phyloP scores from a whole-genome alignment of 2,329 filamentous ascomycete species.

The Myriosclerotinia duriaeana region DNA sequence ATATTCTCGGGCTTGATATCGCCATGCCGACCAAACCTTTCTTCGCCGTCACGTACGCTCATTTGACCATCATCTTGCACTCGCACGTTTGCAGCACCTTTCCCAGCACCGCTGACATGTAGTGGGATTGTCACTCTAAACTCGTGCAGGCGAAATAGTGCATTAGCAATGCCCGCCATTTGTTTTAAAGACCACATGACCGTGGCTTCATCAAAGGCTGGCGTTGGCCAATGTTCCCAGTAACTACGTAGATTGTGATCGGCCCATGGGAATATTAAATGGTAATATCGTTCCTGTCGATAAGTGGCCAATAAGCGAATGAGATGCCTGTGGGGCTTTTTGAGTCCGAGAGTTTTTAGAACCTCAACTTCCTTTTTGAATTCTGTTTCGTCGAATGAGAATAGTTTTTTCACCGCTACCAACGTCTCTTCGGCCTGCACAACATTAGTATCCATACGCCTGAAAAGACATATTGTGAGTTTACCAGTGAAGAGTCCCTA shows the following conservation, averaged over 20 bases:
- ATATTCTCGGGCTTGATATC: constrained; percentile 36
- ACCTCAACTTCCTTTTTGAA: constrained; percentile 30
- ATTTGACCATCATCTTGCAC: constrained; percentile 14
- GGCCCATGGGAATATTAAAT: constrained; percentile 40
- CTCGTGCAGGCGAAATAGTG: constrained; percentile 34
- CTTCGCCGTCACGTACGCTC: constrained; percentile 26
- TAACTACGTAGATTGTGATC: constrained; percentile 35
- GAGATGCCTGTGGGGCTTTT: constrained; percentile 32
- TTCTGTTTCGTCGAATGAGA: constrained; percentile 24
- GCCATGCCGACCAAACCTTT: constrained; percentile 37
- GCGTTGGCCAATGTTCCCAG: constrained; percentile 31
- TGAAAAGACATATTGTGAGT: neutral
- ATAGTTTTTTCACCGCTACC: constrained; percentile 31
- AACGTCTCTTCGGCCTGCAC: constrained; percentile 26
- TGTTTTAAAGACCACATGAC: constrained; percentile 38
- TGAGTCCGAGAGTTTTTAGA: constrained; percentile 24
- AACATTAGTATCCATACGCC: neutral
- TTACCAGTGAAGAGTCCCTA: neutral
- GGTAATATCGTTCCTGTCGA: constrained; percentile 29
- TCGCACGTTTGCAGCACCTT: constrained; percentile 23
- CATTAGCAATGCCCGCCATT: constrained; percentile 37
- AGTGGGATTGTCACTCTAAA: constrained; percentile 27
- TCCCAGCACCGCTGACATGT: constrained; percentile 5
- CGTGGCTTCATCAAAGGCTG: constrained; percentile 26
- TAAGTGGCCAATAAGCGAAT: constrained; percentile 40